Evolutionary conservation across 2,329 filamentous ascomycete species (phyloP), one percentile per base, ranked within the genome.

Genomic region (Celoporthe dispersa): DNA sequence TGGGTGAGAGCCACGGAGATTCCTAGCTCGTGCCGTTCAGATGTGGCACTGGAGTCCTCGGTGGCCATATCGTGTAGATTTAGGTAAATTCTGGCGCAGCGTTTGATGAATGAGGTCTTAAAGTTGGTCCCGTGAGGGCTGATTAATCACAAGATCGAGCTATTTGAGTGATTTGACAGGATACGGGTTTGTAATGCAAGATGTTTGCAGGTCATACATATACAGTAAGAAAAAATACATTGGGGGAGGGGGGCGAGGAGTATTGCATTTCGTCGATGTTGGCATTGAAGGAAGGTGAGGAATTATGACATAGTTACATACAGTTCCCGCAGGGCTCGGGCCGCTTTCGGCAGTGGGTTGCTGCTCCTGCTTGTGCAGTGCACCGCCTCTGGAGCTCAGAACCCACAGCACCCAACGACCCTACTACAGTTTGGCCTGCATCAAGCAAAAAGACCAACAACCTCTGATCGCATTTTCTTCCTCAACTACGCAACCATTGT

Each of bases 1-100:
- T 89, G 82, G 3, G 92, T 94, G 11, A 97, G 84, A 65, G 88
- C 88, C 55, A 94, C 91, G 78, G 90, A 88, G 78, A 91, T 68
- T 41, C 55, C 44, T n/a, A 28, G 35, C 44, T 48, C n/a, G 25
- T 37, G 33, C 33, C 68, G 44, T 28, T 35, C 62, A 37, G 66
- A 39, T 28, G 44, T 63, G n/a, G 41, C 8, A 16, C 19, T 31
- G n/a, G 37, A 9, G 22, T 48, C 22, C 16, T 39, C 2, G n/a
- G 35, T 25, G 9, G 33, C 37, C 60, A 63, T 63, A 41, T 41
- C 8, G 33, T 39, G 37, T 14, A 25, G 25, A 16, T 3, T 1
- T 3, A 16, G 35, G 33, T 39, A 39, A 9, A 7, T 22, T 37
- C 19, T 25, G 19, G 12, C 3, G 33, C 1, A 39, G 11, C 12